Conservation (phyloP, 148 eudicot genomes). For the Camellia granthamiana region DNA sequence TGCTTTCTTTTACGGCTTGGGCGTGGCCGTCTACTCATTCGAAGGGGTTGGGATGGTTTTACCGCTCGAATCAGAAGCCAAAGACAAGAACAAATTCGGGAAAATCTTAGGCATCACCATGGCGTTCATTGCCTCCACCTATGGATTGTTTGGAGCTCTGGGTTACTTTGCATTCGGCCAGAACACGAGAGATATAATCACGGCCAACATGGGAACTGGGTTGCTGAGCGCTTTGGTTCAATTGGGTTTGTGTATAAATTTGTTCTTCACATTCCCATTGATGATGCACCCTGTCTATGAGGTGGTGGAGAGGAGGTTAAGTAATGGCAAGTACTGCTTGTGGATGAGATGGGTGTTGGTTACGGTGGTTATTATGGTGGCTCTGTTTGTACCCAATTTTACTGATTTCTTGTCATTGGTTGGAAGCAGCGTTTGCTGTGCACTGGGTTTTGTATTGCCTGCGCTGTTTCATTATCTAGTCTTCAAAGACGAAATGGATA, state of each 20-base stretch:
- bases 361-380: constrained; percentile 51
- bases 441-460: constrained; percentile 81
- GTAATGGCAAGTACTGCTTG: constrained; percentile 55
- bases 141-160: constrained; percentile 52
- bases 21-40: constrained; percentile 64
- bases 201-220: constrained; percentile 58
- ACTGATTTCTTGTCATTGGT: constrained; percentile 84
- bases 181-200: constrained; percentile 59
- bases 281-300: constrained; percentile 82
- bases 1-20: constrained; percentile 50
- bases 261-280: constrained; percentile 62
- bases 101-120: constrained; percentile 48
- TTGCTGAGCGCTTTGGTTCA: constrained; percentile 51
- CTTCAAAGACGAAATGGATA: constrained; percentile 54
- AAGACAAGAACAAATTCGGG: constrained; percentile 54
- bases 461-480: constrained; percentile 63
- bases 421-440: constrained; percentile 79
- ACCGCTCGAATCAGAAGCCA: constrained; percentile 54
- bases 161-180: constrained; percentile 67
- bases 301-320: constrained; percentile 66
- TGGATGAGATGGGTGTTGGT: constrained; percentile 75
- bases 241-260: constrained; percentile 51
- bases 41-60: constrained; percentile 71
- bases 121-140: constrained; percentile 46
- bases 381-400: constrained; percentile 71